Evolutionary conservation across 768 basidiomycete species (phyloP).

Genomic region (Auricularia cornea): DNA sequence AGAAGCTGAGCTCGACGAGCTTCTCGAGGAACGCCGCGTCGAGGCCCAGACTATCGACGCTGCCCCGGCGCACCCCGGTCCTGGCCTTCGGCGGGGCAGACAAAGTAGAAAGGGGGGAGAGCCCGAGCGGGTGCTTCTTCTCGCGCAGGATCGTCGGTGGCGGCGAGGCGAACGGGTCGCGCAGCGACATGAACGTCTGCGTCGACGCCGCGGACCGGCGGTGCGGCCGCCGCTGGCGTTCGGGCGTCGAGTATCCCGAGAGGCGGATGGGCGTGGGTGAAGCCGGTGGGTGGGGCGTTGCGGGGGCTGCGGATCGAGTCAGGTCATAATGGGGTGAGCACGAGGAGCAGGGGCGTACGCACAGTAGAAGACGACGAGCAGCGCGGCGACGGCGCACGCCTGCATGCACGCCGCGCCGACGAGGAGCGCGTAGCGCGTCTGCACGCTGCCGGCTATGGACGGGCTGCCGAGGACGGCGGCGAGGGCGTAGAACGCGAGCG

Average conservation of each 20-base stretch:
- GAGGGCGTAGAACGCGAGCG: not conserved
- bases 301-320: too few relatives aligned
- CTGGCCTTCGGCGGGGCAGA: not conserved
- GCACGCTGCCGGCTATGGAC: not conserved
- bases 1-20: not conserved
- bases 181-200: not conserved
- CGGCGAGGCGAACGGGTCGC: not conserved
- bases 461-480: not conserved
- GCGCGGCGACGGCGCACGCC: not conserved
- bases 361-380: not conserved
- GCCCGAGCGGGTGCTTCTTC: not conserved
- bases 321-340: not conserved
- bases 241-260: too few relatives aligned
- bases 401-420: not conserved
- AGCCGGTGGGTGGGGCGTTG: too few relatives aligned
- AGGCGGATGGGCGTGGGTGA: too few relatives aligned
- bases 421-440: not conserved
- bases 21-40: not conserved
- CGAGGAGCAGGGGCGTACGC: not conserved
- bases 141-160: not conserved
- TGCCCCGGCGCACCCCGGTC: too few relatives aligned
- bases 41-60: not conserved
- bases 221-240: too few relatives aligned
- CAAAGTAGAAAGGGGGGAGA: not conserved
- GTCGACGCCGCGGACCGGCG: not conserved